phyloP scores from a whole-genome alignment of 164 flowering plant genomes.

The Liriodendron chinense region DNA sequence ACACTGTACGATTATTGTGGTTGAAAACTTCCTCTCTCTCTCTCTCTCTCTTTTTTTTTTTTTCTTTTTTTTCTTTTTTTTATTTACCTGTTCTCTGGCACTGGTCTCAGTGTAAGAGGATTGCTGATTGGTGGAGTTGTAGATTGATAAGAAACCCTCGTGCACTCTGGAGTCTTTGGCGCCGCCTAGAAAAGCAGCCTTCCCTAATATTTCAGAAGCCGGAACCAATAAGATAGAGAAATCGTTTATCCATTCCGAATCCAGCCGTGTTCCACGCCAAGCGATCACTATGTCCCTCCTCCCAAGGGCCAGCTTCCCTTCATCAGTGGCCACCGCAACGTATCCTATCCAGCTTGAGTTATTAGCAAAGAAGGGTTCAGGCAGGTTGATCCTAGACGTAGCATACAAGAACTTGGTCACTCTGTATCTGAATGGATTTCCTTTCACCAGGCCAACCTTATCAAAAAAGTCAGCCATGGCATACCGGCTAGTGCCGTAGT shows the following conservation, averaged over 20 bases:
- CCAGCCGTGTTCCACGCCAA: conserved; percentile 40
- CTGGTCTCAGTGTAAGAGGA: conserved; percentile 37
- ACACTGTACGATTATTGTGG: no score
- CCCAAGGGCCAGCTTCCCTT: conserved; percentile 34
- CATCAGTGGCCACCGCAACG: conserved; percentile 60
- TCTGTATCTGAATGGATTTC: no score
- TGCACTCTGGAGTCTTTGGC: conserved; percentile 22
- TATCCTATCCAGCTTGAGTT: conserved; percentile 55
- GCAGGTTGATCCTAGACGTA: conserved; percentile 27
- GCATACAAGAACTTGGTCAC: conserved; percentile 46
- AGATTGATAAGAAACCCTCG: conserved; percentile 39
- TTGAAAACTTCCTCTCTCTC: no score
- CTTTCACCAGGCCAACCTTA: conserved; percentile 24
- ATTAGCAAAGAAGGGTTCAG: conserved; percentile 32
- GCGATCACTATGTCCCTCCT: no score
- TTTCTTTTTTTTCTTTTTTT: no score
- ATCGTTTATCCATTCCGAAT: conserved; percentile 41
- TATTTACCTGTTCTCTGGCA: conserved; percentile 53
- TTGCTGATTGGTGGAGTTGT: conserved; percentile 36
- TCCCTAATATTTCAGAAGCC: conserved; percentile 23
- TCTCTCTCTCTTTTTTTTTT: no score
- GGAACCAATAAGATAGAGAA: conserved; percentile 29
- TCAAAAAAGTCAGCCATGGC: conserved; percentile 23
- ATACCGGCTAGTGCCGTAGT: conserved; percentile 38
- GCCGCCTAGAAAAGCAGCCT: no score